phyloP scores from a whole-genome alignment of 441 rosid genomes.

The Raphanus hybrid region DNA sequence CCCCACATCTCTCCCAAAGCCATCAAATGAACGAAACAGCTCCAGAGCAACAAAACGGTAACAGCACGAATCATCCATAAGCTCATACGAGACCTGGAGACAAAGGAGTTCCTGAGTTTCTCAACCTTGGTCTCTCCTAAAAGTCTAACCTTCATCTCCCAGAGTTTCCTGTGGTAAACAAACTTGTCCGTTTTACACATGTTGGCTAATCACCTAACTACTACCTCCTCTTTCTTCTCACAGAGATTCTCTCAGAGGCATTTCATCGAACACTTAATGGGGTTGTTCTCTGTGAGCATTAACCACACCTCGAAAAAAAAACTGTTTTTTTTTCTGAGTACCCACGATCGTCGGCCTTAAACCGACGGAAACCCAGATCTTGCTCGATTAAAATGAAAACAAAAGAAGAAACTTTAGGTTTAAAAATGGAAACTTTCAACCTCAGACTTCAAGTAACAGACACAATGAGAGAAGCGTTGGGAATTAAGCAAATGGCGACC shows the following conservation, averaged over 20 bases:
- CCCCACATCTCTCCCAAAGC: constrained; percentile 72
- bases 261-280: constrained; percentile 31
- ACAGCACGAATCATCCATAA: constrained; percentile 66
- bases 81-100: constrained; percentile 57
- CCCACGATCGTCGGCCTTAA: constrained; percentile 27
- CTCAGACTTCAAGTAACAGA: constrained; percentile 24
- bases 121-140: constrained; percentile 64
- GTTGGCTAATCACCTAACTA: neutral
- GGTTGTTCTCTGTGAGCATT: constrained; percentile 19
- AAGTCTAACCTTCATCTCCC: constrained; percentile 63
- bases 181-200: constrained; percentile 64
- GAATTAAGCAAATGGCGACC: constrained; percentile 35
- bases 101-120: constrained; percentile 57
- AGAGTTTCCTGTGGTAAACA: constrained; percentile 51
- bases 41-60: constrained; percentile 60
- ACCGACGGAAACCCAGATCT: constrained; percentile 30
- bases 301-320: constrained; percentile 33
- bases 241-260: constrained; percentile 33
- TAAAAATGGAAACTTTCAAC: constrained; percentile 21
- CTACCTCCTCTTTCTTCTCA: neutral
- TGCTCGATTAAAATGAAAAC: neutral
- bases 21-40: constrained; percentile 64
- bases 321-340: neutral
- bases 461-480: constrained; percentile 22
- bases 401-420: constrained; percentile 16